Evolutionary conservation across 176 grass and related monocot species (phyloP).

Genomic region (Oryza meridionalis): DNA sequence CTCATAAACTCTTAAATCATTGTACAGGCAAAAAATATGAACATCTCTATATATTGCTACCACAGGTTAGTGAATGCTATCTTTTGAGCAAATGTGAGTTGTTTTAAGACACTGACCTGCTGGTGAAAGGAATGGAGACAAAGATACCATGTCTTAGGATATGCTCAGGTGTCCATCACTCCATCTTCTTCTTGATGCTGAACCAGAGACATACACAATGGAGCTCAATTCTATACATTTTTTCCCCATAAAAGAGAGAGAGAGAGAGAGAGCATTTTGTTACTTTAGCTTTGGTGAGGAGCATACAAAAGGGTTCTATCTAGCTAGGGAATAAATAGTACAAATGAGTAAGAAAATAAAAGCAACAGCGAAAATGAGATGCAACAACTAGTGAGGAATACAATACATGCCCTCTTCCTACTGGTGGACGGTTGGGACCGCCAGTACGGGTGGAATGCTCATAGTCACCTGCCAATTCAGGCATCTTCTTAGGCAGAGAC

Average conservation of each 20-base stretch:
- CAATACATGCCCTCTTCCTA: background rate
- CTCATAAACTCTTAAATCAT: background rate
- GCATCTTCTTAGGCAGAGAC: background rate
- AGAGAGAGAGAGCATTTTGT: background rate
- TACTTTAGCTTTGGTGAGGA: background rate
- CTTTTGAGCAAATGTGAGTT: background rate
- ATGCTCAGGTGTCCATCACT: background rate
- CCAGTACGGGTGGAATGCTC: background rate
- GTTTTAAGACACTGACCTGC: background rate
- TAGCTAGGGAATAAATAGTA: background rate
- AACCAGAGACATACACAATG: background rate
- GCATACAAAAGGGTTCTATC: background rate
- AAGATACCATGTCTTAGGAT: background rate
- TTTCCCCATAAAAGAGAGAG: background rate
- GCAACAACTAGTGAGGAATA: slow-evolving; percentile 4
- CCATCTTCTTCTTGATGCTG: background rate
- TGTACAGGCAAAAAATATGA: background rate
- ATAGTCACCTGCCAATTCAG: slow-evolving; percentile 33
- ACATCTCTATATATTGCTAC: background rate
- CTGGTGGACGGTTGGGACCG: slow-evolving; percentile 6
- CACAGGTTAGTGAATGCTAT: background rate
- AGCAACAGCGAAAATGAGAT: background rate
- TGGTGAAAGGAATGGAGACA: background rate
- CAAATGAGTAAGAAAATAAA: background rate
- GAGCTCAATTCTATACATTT: background rate